These are phyloP conservation scores for Aegilops speltoides DNA, from an alignment of 176 grass and related monocot genomes.

Conservation along the genomic window DNA sequence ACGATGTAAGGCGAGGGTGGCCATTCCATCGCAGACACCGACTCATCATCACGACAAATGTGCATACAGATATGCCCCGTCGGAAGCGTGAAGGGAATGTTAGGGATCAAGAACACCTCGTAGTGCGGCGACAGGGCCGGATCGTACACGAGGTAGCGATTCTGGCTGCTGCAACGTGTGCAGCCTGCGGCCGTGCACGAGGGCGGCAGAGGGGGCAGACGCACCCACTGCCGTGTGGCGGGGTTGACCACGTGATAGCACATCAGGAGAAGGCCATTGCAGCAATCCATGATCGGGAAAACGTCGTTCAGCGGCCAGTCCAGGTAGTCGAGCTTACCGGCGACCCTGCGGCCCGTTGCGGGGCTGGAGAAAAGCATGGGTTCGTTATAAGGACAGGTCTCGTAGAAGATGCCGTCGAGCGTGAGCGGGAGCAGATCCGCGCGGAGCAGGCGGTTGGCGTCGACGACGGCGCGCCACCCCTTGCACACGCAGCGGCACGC, in stretches of 20 bases:
- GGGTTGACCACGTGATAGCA: background rate
- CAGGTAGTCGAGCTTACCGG: background rate
- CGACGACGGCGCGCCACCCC: background rate
- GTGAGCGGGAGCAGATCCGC: background rate
- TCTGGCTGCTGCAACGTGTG: background rate
- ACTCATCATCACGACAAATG: background rate
- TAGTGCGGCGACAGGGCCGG: background rate
- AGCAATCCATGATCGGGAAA: background rate
- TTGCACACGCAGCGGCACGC: background rate
- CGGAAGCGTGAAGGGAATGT: background rate
- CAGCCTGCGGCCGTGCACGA: background rate
- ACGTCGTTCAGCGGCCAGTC: background rate
- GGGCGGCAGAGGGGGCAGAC: background rate
- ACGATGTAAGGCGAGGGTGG: background rate
- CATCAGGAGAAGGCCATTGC: background rate
- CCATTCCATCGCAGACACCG: background rate
- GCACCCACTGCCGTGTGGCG: background rate
- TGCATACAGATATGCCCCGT: background rate
- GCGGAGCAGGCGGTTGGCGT: background rate
- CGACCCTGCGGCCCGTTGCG: background rate
- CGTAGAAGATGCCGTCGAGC: background rate
- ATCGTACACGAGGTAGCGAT: background rate
- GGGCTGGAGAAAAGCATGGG: background rate
- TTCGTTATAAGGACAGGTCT: no score
- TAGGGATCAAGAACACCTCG: background rate